These are phyloP conservation scores for Verticillium zaregamsianum DNA, from an alignment of 2,329 filamentous ascomycete species.

Conservation along the genomic window DNA sequence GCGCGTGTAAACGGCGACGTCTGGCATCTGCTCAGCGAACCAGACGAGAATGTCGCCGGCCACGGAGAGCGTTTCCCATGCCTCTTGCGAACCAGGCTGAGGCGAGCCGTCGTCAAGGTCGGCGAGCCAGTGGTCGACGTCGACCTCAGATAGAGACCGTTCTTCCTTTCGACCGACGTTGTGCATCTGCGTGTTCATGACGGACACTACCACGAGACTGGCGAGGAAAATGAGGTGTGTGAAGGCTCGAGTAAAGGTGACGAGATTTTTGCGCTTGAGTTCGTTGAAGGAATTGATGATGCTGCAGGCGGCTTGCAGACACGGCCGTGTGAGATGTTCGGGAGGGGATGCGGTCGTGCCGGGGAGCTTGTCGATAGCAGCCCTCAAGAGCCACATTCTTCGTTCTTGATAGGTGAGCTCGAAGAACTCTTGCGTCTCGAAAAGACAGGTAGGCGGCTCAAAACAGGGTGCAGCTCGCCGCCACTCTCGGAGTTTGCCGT, in stretches of 20 bases:
- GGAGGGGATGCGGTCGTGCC: background rate
- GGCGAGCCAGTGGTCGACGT: background rate
- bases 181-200: background rate
- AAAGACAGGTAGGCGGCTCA: background rate
- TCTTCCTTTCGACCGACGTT: background rate
- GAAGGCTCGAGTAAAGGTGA: constrained; percentile 3
- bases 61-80: background rate
- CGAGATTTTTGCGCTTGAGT: background rate
- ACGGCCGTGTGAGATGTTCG: background rate
- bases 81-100: background rate
- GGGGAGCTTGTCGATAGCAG: constrained; percentile 5
- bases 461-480: background rate
- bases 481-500: constrained; percentile 4
- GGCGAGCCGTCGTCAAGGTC: background rate
- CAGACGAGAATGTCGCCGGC: background rate
- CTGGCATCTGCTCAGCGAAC: constrained; percentile 1
- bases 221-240: constrained; percentile 5
- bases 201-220: constrained; percentile 3
- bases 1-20: background rate
- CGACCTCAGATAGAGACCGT: background rate
- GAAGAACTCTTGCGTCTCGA: constrained; percentile 1
- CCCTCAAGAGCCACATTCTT: constrained; percentile 1
- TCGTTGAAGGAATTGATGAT: constrained; percentile 5
- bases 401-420: constrained; percentile 6
- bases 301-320: constrained; percentile 3